Evolutionary conservation across 1,139 yeast species (phyloP), one percentile per base, ranked within the genome.

Genomic region (Magnusiomyces ingens): DNA sequence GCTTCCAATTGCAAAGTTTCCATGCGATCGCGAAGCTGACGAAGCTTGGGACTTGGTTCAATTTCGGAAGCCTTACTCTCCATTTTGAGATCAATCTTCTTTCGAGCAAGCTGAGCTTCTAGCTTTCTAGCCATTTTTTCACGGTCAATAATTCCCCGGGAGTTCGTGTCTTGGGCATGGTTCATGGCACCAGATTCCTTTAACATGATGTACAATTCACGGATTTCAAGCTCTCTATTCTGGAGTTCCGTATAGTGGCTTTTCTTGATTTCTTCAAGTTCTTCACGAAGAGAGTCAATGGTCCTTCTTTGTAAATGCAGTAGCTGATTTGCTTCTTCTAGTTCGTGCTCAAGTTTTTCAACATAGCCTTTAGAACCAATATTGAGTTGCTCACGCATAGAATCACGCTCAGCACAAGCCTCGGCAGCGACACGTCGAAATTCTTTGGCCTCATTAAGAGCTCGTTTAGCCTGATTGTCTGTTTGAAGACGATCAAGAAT

Each of bases 351-450:
- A 52, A 93, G 70, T 60, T 78, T 80, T n/a, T 85, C 80, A 36
- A 90, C 82, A 59, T 88, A 73, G 1, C 96, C 97, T 59, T 87
- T 86, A 1, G 95, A 86, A 1, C 96, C 96, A 65, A 86, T 73
- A 22, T 86, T 79, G 45, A 91, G 74, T 66, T 88, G 87, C 53
- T 82, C 75, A 21, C 84, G 79, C 71, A 91, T 76, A 48, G 82
- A 84, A 62, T 89, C 96, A 53, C 94, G 77, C 66, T 91, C 97
- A 0, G 95, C 94, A 44, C 81, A 78, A 6, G 95, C 87, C 62
- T 85, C 90, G 62, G 86, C 95, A 0, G 88, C 86, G 45, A 78
- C 75, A 61, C 80, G 82, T 48, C 80, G 79, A 46, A 84, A 78
- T 32, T 79, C 82, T 59, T 83, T 82, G 17, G 85, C 83, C 60